Percentiles rank a stretch among this genome's conserved stretches.
Evolutionary conservation across 495 filamentous ascomycete genomes (phyloP).

Genomic region (Daldinia vernicosa): DNA sequence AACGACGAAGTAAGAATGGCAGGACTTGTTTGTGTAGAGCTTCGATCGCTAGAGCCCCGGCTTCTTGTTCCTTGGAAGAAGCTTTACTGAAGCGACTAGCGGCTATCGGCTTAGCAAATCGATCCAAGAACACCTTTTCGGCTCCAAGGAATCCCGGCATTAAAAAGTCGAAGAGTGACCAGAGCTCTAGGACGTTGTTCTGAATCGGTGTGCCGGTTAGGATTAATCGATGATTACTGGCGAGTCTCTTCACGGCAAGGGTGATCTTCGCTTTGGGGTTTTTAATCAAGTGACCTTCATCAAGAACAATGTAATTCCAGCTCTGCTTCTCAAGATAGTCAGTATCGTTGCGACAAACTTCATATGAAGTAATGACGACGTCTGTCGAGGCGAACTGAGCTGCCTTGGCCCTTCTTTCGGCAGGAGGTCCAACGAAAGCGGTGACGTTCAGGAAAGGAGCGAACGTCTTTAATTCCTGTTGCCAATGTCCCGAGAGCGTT

Average conservation of each 20-base stretch:
- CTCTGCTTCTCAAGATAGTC: slow-evolving; percentile 81
- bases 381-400: slow-evolving; percentile 77
- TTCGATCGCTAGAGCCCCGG: slow-evolving; percentile 93
- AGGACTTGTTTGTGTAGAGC: slow-evolving; percentile 97
- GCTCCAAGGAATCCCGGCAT: slow-evolving; percentile 99
- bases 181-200: slow-evolving; percentile 97
- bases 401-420: slow-evolving; percentile 75
- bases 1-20: slow-evolving; percentile 92
- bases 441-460: slow-evolving; percentile 91
- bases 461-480: slow-evolving; percentile 94
- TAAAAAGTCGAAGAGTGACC: slow-evolving; percentile 98
- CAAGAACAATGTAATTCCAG: slow-evolving; percentile 98
- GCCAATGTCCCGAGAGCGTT: slow-evolving; percentile 98
- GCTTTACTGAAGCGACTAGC: slow-evolving; percentile 94
- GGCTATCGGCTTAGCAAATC: slow-evolving; percentile 97
- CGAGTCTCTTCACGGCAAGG: slow-evolving; percentile 84
- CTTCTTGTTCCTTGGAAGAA: slow-evolving; percentile 98
- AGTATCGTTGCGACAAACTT: slow-evolving; percentile 93
- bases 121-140: slow-evolving; percentile 96
- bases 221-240: slow-evolving; percentile 93
- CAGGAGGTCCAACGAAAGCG: slow-evolving; percentile 88
- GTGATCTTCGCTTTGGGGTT: slow-evolving; percentile 96
- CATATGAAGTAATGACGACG: slow-evolving; percentile 96
- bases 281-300: slow-evolving; percentile 98
- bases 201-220: slow-evolving; percentile 97